phyloP scores from a whole-genome alignment of 495 filamentous ascomycete genomes.

The Viridothelium virens region DNA sequence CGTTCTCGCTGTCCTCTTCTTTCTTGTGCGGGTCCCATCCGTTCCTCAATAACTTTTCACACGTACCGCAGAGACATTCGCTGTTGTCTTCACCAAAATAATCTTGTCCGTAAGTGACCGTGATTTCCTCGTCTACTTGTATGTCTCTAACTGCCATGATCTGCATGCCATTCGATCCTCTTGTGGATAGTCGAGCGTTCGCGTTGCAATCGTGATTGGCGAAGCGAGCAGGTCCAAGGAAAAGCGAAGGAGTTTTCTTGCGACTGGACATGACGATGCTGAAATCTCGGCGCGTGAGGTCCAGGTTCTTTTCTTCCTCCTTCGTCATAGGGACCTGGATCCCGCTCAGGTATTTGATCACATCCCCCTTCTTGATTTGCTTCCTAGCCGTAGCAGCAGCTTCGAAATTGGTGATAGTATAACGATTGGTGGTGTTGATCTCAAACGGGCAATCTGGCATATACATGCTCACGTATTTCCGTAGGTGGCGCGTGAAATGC shows the following conservation, averaged over 20 bases:
- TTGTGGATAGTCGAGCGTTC: conserved; percentile 78
- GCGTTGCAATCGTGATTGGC: conserved; percentile 96
- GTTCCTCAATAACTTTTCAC: conserved; percentile 66
- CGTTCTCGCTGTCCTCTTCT: conserved; percentile 20
- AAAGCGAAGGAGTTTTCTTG: conserved; percentile 77
- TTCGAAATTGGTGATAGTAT: conserved; percentile 83
- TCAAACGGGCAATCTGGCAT: conserved; percentile 89
- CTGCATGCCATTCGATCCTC: conserved; percentile 76
- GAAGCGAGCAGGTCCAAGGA: conserved; percentile 91
- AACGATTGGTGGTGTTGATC: conserved; percentile 88
- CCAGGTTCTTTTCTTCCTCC: conserved; percentile 77
- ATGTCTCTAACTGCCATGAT: conserved; percentile 76
- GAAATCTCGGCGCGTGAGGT: conserved; percentile 77
- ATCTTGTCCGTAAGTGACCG: conserved; percentile 86
- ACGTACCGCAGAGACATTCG: conserved; percentile 87
- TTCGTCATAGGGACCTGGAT: conserved; percentile 83
- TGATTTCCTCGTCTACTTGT: conserved; percentile 84
- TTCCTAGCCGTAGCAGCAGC: conserved; percentile 78
- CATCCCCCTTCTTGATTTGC: conserved; percentile 68
- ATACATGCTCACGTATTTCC: conserved; percentile 89
- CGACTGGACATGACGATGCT: conserved; percentile 91
- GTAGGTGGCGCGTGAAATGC: conserved; percentile 78
- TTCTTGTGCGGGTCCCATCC: conserved; percentile 57
- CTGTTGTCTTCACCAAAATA: conserved; percentile 95
- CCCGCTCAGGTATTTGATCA: conserved; percentile 82